These are phyloP conservation scores for Kodamaea restingae DNA, from an alignment of 805 yeast species.

Conservation along the genomic window DNA sequence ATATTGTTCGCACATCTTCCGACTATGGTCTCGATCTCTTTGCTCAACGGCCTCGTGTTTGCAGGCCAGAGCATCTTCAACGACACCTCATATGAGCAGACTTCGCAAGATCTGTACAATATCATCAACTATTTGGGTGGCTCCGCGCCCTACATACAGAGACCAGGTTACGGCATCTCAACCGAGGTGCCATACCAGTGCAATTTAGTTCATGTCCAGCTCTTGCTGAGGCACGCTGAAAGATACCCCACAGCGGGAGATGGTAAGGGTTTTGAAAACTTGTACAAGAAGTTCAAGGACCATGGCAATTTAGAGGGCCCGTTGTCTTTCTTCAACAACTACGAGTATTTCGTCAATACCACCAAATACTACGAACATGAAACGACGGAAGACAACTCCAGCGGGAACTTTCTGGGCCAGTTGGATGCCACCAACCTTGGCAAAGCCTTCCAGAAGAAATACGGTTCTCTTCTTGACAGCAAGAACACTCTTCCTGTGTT, in stretches of 20 bases:
- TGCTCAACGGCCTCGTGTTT: conserved; percentile 18
- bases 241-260: conserved; percentile 50
- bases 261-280: conserved; percentile 11
- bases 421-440: conserved; percentile 22
- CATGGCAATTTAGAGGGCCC: conserved; percentile 17
- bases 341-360: conserved; percentile 19
- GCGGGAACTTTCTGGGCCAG: conserved; percentile 21
- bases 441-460: conserved; percentile 18
- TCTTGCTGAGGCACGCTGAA: conserved; percentile 75
- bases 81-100: conserved; percentile 35
- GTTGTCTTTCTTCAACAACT: conserved; percentile 18
- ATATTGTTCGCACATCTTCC: too few species aligned
- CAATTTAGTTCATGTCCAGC: conserved; percentile 60
- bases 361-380: conserved; percentile 18
- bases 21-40: conserved; percentile 16
- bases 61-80: conserved; percentile 20
- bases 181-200: conserved; percentile 47
- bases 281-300: conserved; percentile 13
- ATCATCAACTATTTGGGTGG: conserved; percentile 49
- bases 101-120: conserved; percentile 41
- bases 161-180: conserved; percentile 49
- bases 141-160: conserved; percentile 50
- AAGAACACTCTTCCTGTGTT: conserved; percentile 16
- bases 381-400: conserved; percentile 19
- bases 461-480: conserved; percentile 16